These are phyloP conservation scores for Capsella bursapastoris DNA, from an alignment of 345 rosid genomes.

Conservation along the genomic window DNA sequence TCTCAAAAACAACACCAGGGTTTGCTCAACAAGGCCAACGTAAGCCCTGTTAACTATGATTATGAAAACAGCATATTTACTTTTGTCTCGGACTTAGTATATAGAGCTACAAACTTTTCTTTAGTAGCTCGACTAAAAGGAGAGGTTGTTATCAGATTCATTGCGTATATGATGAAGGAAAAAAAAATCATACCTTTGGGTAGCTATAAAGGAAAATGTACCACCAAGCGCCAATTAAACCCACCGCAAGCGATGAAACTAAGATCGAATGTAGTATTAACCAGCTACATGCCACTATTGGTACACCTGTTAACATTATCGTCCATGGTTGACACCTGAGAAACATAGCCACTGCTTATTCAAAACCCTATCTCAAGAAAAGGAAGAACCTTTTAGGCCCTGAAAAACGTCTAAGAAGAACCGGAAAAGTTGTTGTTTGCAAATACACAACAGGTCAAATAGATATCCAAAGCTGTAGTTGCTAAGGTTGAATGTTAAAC, in stretches of 20 bases:
- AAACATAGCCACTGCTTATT: neutral
- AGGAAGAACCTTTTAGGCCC: neutral
- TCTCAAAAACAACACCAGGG: neutral
- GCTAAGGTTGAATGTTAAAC: neutral
- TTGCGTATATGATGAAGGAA: no score
- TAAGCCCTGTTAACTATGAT: neutral
- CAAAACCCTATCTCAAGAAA: neutral
- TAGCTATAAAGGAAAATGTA: slow-evolving; percentile 83
- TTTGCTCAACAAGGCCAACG: neutral
- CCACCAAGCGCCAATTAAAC: slow-evolving; percentile 76
- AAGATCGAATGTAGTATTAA: slow-evolving; percentile 58
- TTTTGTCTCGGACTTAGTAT: neutral
- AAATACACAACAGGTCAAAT: slow-evolving; percentile 12
- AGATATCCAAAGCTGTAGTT: neutral
- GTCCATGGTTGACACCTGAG: slow-evolving; percentile 99
- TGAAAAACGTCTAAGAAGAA: neutral
- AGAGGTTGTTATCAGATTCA: neutral
- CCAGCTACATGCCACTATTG: slow-evolving; percentile 73
- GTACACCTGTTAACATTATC: slow-evolving; percentile 67
- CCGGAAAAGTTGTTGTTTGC: neutral
- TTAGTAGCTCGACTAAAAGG: neutral
- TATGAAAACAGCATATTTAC: neutral
- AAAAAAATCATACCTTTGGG: slow-evolving; percentile 65
- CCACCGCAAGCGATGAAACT: slow-evolving; percentile 53
- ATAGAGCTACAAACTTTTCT: neutral